These are phyloP conservation scores for Scheffersomyces ergatensis DNA, from an alignment of 805 yeast genomes.

Conservation along the genomic window DNA sequence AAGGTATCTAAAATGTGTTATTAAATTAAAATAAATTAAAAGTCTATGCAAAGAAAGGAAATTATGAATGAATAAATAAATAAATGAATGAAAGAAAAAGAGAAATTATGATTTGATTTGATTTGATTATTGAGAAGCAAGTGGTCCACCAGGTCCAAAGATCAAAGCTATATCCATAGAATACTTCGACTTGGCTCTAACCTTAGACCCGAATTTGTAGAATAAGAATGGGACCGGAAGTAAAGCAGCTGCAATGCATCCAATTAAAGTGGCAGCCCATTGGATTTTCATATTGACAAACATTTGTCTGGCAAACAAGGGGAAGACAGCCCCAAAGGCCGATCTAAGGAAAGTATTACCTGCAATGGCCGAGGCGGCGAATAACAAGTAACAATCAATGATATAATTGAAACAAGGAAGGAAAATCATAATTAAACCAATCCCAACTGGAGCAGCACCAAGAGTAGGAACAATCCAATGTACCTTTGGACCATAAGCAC, in stretches of 20 bases:
- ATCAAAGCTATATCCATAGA: neutral
- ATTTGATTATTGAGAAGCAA: neutral
- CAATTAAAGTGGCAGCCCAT: conserved; percentile 57
- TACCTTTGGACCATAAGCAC: conserved; percentile 62
- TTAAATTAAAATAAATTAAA: neutral
- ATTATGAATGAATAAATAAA: too few species aligned
- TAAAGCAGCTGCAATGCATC: conserved; percentile 48
- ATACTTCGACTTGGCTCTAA: conserved; percentile 16
- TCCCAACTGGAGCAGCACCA: conserved; percentile 39
- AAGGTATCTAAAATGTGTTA: neutral
- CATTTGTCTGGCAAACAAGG: conserved; percentile 56
- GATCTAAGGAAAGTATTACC: conserved; percentile 61
- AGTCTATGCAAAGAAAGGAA: neutral
- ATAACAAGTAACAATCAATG: conserved; percentile 55
- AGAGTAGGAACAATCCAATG: conserved; percentile 72
- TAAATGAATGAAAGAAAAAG: neutral
- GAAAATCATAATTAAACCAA: conserved; percentile 54
- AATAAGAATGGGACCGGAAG: conserved; percentile 58
- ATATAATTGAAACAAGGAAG: conserved; percentile 58
- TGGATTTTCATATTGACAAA: conserved; percentile 46
- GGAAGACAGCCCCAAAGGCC: conserved; percentile 58
- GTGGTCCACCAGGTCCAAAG: neutral
- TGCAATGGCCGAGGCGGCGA: conserved; percentile 63
- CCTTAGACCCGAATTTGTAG: conserved; percentile 43
- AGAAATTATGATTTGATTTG: neutral